A percentile compares a stretch with the other conserved stretches of the same genome.
phyloP scores from a whole-genome alignment of 2,329 filamentous ascomycete genomes.

The Fusarium nurragi region DNA sequence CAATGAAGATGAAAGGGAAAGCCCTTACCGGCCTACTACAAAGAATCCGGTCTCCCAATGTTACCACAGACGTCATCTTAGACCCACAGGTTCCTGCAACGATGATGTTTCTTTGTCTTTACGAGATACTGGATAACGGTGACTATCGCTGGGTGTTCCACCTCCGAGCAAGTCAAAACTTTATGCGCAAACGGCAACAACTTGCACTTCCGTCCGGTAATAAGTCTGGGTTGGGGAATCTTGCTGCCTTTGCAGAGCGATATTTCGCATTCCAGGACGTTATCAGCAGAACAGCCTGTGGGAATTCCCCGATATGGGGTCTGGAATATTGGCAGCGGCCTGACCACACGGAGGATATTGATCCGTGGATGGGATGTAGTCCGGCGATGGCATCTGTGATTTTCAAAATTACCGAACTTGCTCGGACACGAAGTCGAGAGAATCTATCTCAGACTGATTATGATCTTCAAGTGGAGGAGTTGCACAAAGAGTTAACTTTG shows the following conservation, averaged over 20 bases:
- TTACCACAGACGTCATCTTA: slow-evolving; percentile 24
- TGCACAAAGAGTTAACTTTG: slow-evolving; percentile 7
- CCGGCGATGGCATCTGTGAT: slow-evolving; percentile 57
- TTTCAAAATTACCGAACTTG: slow-evolving; percentile 58
- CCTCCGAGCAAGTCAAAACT: slow-evolving; percentile 57
- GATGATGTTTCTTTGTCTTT: slow-evolving; percentile 42
- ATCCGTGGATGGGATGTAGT: slow-evolving; percentile 61
- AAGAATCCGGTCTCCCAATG: slow-evolving; percentile 20
- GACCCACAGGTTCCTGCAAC: slow-evolving; percentile 36
- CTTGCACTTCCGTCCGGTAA: slow-evolving; percentile 27
- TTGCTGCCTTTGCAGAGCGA: slow-evolving; percentile 51
- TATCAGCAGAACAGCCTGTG: slow-evolving; percentile 61
- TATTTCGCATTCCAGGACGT: slow-evolving; percentile 63
- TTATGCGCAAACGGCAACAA: slow-evolving; percentile 52
- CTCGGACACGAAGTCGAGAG: slow-evolving; percentile 43
- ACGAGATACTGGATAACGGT: slow-evolving; percentile 38
- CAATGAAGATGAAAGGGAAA: slow-evolving; percentile 38
- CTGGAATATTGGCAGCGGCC: slow-evolving; percentile 56
- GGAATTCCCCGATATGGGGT: slow-evolving; percentile 57
- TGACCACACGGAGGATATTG: slow-evolving; percentile 28
- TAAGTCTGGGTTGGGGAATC: background rate
- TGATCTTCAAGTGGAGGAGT: background rate
- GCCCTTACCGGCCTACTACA: background rate
- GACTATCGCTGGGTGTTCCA: slow-evolving; percentile 57
- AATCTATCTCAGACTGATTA: slow-evolving; percentile 1